These are phyloP conservation scores for Auriscalpium microsporum DNA, from an alignment of 768 basidiomycete genomes.

Conservation along the genomic window DNA sequence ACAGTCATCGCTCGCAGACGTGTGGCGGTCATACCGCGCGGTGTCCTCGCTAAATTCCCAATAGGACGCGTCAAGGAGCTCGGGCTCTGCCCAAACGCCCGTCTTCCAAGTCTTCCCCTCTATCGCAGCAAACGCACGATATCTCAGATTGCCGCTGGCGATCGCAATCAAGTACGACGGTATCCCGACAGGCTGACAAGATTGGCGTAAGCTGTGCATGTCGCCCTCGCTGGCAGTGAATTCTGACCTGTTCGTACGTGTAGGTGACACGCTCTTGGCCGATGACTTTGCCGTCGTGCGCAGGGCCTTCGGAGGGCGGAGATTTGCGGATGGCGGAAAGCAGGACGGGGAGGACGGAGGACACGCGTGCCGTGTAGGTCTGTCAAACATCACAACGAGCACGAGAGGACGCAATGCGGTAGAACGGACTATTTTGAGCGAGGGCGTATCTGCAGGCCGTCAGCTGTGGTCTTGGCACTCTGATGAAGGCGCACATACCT, in stretches of 20 bases:
- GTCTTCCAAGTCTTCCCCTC: conserved; percentile 67
- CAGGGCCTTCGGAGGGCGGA: conserved; percentile 60
- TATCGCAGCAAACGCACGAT: conserved; percentile 51
- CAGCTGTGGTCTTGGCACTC: neutral
- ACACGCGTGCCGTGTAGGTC: conserved; percentile 80
- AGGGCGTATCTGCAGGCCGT: conserved; percentile 61
- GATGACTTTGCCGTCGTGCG: conserved; percentile 65
- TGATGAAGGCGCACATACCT: conserved; percentile 31
- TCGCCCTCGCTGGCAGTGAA: neutral
- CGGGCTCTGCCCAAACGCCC: conserved; percentile 90
- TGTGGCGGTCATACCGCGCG: conserved; percentile 39
- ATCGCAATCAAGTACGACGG: conserved; percentile 92
- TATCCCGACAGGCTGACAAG: conserved; percentile 65
- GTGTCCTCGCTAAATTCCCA: conserved; percentile 91
- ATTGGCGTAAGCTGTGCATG: neutral
- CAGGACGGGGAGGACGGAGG: conserved; percentile 75
- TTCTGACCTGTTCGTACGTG: conserved; percentile 62
- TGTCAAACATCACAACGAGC: conserved; percentile 19
- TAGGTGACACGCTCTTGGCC: conserved; percentile 72
- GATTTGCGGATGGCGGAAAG: conserved; percentile 77
- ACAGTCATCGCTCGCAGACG: neutral
- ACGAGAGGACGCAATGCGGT: neutral
- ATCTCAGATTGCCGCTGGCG: conserved; percentile 75
- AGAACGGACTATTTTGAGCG: conserved; percentile 68
- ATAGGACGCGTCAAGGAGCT: conserved; percentile 63